phyloP scores from a whole-genome alignment of 768 basidiomycete species.

The Gloeophyllum trabeum region DNA sequence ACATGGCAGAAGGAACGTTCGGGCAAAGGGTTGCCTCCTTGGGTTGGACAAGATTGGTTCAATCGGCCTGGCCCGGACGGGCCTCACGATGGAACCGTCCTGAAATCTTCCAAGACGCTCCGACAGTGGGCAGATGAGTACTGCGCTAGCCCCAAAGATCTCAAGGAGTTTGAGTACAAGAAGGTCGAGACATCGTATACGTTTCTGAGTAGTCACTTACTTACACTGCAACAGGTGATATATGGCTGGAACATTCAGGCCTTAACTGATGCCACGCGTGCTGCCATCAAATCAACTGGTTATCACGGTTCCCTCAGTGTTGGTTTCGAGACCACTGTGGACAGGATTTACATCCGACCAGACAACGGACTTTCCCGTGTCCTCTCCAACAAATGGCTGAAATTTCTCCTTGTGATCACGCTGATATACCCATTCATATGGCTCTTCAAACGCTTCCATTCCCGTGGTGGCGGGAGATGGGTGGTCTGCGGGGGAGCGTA shows the following conservation, averaged over 20 bases:
- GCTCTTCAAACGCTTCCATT: constrained; percentile 63
- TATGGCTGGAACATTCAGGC: constrained; percentile 47
- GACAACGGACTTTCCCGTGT: constrained; percentile 53
- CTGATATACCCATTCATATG: constrained; percentile 75
- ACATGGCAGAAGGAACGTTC: constrained; percentile 33
- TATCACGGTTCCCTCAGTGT: constrained; percentile 23
- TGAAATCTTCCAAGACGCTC: constrained; percentile 50
- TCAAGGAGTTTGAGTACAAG: constrained; percentile 72
- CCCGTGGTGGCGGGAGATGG: constrained; percentile 64
- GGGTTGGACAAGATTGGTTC: constrained; percentile 18
- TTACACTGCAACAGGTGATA: constrained; percentile 25
- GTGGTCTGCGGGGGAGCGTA: constrained; percentile 68
- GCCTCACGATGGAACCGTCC: constrained; percentile 1
- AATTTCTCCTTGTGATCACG: constrained; percentile 53
- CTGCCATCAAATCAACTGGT: constrained; percentile 26
- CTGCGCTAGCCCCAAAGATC: constrained; percentile 51
- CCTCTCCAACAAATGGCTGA: constrained; percentile 63
- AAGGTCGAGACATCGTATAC: constrained; percentile 30
- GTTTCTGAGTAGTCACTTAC: neutral
- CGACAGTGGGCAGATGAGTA: constrained; percentile 80
- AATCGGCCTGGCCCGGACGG: neutral
- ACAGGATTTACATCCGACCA: constrained; percentile 53
- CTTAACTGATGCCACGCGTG: constrained; percentile 24
- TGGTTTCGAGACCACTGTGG: constrained; percentile 33
- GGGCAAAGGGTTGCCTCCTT: constrained; percentile 41